These are phyloP conservation scores for Ophiosphaerella herpotricha DNA, from an alignment of 2,329 filamentous ascomycete species.

Conservation along the genomic window DNA sequence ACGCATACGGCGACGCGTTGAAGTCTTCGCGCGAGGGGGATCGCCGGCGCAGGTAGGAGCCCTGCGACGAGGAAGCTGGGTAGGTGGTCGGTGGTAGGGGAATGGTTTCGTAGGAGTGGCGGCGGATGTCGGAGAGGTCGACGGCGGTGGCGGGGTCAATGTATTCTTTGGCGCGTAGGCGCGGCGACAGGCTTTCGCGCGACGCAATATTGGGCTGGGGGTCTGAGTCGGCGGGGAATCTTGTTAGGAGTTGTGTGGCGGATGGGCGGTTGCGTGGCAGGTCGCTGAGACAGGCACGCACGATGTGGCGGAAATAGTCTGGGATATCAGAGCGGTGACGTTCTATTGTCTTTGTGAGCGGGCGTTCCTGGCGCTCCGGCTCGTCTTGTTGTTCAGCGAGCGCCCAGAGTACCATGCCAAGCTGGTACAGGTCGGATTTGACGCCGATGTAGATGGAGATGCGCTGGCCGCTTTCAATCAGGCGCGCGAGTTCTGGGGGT, in stretches of 20 bases:
- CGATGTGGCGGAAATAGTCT: slow-evolving; percentile 75
- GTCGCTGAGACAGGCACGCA: slow-evolving; percentile 75
- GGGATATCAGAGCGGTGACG: slow-evolving; percentile 62
- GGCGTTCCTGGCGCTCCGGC: slow-evolving; percentile 77
- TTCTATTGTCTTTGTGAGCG: slow-evolving; percentile 52
- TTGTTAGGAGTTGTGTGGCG: slow-evolving; percentile 69
- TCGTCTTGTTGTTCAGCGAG: slow-evolving; percentile 87
- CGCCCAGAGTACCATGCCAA: slow-evolving; percentile 97
- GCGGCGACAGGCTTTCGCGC: slow-evolving; percentile 45
- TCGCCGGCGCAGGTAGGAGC: slow-evolving; percentile 22
- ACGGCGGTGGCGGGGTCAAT: slow-evolving; percentile 53
- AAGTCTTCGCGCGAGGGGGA: slow-evolving; percentile 15
- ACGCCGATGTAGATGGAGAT: slow-evolving; percentile 98
- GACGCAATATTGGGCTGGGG: slow-evolving; percentile 19
- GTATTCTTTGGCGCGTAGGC: slow-evolving; percentile 53
- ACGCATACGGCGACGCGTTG: slow-evolving; percentile 34
- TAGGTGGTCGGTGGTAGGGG: slow-evolving; percentile 49
- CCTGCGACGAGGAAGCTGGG: slow-evolving; percentile 43
- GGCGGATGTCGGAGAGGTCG: slow-evolving; percentile 49
- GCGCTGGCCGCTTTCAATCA: slow-evolving; percentile 85
- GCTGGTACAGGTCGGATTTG: slow-evolving; percentile 93
- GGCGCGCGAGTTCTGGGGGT: slow-evolving; percentile 82
- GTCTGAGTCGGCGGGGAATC: slow-evolving; percentile 32
- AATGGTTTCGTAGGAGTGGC: slow-evolving; percentile 32
- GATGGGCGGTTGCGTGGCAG: slow-evolving; percentile 73